Evolutionary conservation across 257 asterid genomes (phyloP).

Genomic region (Lycium ferocissimum): DNA sequence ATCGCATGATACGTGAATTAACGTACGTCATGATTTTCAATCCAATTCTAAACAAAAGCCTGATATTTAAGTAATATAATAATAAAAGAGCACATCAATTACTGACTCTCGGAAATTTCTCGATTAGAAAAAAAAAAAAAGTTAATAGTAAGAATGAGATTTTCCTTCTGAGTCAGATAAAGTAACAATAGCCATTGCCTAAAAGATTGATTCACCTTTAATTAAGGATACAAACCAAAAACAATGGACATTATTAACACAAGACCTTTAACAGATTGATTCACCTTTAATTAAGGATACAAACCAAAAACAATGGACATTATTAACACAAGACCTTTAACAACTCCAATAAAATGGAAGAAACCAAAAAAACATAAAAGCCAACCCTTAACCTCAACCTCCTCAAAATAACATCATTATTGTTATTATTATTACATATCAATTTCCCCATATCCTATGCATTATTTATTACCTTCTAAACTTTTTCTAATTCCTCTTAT

Average conservation of each 20-base stretch:
- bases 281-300: slow-evolving; percentile 14
- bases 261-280: background rate
- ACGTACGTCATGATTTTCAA: background rate
- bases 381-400: slow-evolving; percentile 9
- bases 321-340: slow-evolving; percentile 6
- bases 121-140: too few relatives aligned
- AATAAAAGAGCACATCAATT: too few relatives aligned
- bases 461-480: background rate
- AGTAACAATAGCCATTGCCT: background rate
- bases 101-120: too few relatives aligned
- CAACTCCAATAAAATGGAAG: slow-evolving; percentile 8
- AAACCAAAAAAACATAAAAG: background rate
- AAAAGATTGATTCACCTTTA: slow-evolving; percentile 28
- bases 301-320: background rate
- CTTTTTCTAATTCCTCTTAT: background rate
- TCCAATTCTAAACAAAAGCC: background rate
- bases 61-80: too few relatives aligned
- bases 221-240: background rate
- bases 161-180: background rate
- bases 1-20: background rate
- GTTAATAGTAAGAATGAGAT: too few relatives aligned
- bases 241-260: slow-evolving; percentile 3
- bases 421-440: background rate
- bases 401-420: background rate
- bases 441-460: slow-evolving; percentile 8